Evolutionary conservation across 169 alveolate genomes (phyloP).

Genomic region (Eimeria sp.): DNA sequence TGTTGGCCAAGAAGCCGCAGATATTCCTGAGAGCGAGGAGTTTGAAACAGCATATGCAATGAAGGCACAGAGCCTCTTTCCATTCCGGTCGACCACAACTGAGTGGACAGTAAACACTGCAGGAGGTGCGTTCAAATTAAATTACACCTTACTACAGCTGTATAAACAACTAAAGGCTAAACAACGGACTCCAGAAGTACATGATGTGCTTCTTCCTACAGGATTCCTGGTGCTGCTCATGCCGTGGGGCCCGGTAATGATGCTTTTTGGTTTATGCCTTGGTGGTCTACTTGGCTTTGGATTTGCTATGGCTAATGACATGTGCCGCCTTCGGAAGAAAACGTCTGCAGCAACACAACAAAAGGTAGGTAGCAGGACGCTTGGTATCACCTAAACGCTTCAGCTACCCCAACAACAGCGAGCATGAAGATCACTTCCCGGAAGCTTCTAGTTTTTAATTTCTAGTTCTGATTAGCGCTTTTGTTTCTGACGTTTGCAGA

Average conservation of each 20-base stretch:
- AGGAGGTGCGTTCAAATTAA: conserved; percentile 42
- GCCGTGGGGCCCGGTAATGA: conserved; percentile 84
- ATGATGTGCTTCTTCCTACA: neutral
- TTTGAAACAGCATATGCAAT: conserved; percentile 69
- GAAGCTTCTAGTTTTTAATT: too few species aligned
- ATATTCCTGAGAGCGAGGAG: conserved; percentile 78
- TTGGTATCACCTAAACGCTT: neutral
- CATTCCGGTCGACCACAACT: conserved; percentile 82
- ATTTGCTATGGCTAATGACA: conserved; percentile 77
- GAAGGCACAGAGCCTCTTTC: conserved; percentile 68
- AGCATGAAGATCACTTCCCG: neutral
- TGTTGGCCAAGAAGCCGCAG: conserved; percentile 73
- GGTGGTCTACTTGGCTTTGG: conserved; percentile 79
- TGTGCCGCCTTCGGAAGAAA: conserved; percentile 79
- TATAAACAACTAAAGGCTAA: neutral
- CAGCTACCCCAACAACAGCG: neutral
- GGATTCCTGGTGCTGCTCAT: conserved; percentile 67
- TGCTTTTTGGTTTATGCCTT: conserved; percentile 65
- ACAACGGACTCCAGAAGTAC: neutral
- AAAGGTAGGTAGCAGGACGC: conserved; percentile 38
- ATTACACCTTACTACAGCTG: neutral
- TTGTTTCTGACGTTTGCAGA: conserved; percentile 10
- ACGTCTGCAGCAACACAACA: conserved; percentile 77
- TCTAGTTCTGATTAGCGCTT: neutral
- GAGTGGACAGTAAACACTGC: conserved; percentile 82